Evolutionary conservation across 495 filamentous ascomycete genomes (phyloP).

Genomic region (Xylaria cubensis): DNA sequence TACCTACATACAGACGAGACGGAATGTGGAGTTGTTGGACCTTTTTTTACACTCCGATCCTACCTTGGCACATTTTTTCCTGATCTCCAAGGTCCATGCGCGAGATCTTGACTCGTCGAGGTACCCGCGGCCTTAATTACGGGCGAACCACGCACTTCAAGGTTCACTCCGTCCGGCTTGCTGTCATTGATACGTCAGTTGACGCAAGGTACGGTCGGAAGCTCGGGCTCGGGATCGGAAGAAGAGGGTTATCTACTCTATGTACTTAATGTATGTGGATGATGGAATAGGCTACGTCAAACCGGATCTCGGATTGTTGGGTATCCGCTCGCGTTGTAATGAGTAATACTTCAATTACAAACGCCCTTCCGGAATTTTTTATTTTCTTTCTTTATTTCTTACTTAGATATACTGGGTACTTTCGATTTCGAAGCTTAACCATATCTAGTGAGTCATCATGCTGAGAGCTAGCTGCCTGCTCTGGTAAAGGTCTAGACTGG

Average conservation of each 20-base stretch:
- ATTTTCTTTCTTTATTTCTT: background rate
- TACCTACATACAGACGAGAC: background rate
- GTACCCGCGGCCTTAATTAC: conserved; percentile 11
- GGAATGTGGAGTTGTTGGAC: background rate
- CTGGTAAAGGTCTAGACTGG: background rate
- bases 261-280: too few species aligned
- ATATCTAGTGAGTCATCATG: conserved; percentile 1
- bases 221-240: background rate
- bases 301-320: conserved; percentile 9
- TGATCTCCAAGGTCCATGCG: conserved; percentile 1
- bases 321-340: background rate
- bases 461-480: background rate
- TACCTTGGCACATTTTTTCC: background rate
- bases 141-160: conserved; percentile 1
- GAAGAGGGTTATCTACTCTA: too few species aligned
- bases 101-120: conserved; percentile 7
- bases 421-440: background rate
- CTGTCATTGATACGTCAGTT: conserved; percentile 18
- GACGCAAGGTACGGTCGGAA: conserved; percentile 24
- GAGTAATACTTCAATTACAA: background rate
- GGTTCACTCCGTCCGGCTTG: conserved; percentile 12
- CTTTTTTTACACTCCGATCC: background rate
- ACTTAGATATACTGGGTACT: conserved; percentile 1
- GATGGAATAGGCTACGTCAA: background rate
- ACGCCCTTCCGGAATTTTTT: background rate